Conservation (phyloP, 148 eudicot genomes). For the Camellia sinensis region DNA sequence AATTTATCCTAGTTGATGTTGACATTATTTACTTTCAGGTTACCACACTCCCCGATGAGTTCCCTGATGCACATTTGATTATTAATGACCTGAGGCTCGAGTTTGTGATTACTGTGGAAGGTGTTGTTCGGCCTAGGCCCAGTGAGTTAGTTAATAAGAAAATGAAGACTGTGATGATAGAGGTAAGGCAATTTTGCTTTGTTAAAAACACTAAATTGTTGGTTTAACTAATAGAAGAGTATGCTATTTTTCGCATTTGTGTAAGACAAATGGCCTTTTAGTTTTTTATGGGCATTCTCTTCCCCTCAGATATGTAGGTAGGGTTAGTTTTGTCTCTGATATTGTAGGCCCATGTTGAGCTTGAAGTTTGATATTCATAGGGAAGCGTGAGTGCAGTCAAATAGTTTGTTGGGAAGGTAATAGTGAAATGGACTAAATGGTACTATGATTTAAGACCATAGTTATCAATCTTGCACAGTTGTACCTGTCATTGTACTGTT, state of each 20-base stretch:
- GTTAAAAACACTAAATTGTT: background rate
- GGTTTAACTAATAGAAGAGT: background rate
- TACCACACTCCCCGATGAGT: conserved; percentile 89
- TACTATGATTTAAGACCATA: too few species aligned
- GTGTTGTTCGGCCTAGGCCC: conserved; percentile 73
- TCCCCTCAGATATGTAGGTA: conserved; percentile 4
- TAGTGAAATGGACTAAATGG: too few species aligned
- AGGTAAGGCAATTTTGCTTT: conserved; percentile 38
- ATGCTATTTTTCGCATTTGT: background rate
- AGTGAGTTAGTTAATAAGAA: conserved; percentile 69
- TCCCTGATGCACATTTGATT: conserved; percentile 76
- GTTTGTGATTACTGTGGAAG: conserved; percentile 81
- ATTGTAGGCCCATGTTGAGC: background rate
- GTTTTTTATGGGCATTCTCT: background rate
- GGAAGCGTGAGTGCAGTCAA: background rate
- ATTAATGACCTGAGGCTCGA: conserved; percentile 75
- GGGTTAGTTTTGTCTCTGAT: background rate
- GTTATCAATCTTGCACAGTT: too few species aligned
- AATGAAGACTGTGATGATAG: conserved; percentile 88
- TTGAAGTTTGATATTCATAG: background rate
- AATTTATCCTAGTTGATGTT: conserved; percentile 1
- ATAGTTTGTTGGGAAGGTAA: background rate
- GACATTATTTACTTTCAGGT: conserved; percentile 35
- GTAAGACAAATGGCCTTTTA: background rate
- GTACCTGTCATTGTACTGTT: background rate